Evolutionary conservation across 2,329 filamentous ascomycete genomes (phyloP).

Genomic region (Tothia fuscella): DNA sequence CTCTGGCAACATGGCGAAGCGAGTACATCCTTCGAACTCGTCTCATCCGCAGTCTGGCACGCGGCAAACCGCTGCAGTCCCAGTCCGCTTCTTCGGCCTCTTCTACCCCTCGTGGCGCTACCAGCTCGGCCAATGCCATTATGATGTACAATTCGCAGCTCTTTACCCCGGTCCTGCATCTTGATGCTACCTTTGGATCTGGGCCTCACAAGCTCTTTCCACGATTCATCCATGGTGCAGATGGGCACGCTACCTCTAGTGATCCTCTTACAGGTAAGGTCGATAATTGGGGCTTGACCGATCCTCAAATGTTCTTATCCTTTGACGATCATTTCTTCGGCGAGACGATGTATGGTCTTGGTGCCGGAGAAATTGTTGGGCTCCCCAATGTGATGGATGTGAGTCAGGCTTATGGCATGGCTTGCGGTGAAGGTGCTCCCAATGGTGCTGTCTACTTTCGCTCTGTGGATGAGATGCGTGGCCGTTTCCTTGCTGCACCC

Average conservation of each 20-base stretch:
- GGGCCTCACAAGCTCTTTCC: conserved; percentile 58
- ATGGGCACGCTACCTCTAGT: conserved; percentile 66
- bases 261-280: conserved; percentile 67
- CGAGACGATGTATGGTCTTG: conserved; percentile 64
- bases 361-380: conserved; percentile 62
- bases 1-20: conserved; percentile 84
- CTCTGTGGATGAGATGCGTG: conserved; percentile 59
- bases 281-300: conserved; percentile 65
- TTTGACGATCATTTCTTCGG: conserved; percentile 67
- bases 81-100: neutral
- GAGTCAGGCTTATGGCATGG: conserved; percentile 70
- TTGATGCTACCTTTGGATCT: conserved; percentile 65
- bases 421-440: conserved; percentile 77
- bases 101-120: neutral
- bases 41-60: conserved; percentile 65
- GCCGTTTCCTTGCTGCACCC: conserved; percentile 58
- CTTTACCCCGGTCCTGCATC: conserved; percentile 62
- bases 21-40: conserved; percentile 86
- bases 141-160: conserved; percentile 79
- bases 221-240: conserved; percentile 70
- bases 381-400: conserved; percentile 82
- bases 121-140: conserved; percentile 47
- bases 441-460: conserved; percentile 73
- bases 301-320: conserved; percentile 62
- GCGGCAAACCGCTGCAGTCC: conserved; percentile 56